Evolutionary conservation across 2,329 filamentous ascomycete genomes (phyloP), one percentile per base, ranked within the genome.

Genomic region (Metarhizium sp.): DNA sequence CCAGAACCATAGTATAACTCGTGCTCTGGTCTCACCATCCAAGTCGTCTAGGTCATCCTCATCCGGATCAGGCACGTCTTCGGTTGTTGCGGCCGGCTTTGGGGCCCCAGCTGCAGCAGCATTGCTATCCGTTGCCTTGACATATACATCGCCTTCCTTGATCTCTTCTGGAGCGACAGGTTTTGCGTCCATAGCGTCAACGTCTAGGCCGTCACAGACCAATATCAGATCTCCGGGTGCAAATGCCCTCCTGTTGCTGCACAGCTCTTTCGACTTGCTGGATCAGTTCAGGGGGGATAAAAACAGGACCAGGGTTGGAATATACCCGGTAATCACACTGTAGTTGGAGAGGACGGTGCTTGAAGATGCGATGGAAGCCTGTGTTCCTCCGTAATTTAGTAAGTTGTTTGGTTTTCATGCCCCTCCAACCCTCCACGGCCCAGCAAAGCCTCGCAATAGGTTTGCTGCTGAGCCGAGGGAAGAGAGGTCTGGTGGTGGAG

Each of bases 1-100:
- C 34, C 10, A 30, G 32, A n/a, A 11, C 7, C n/a, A 14, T 43
- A 30, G 13, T 40, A 14, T 5, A 30, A 30, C 25, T 7, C 20
- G 8, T 30, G 11, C 14, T 29, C 6, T 13, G 20, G 18, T 16
- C 75, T 62, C 71, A 90, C 89, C 90, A 72, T 99, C 94, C 48
- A 99, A 76, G 65, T 97, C 94, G 66, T 96, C 89, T 20, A 94
- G 75, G 62, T 94, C 89, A 70, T 94, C 94, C 71, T 95, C 92
- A 61, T 97, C 92, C 6, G 92, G 92, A 65, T 96, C 92, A 20
- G 91, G 86, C 16, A 87, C 84, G 61, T 87, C 80, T 25, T 79
- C 81, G 25, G 69, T 38, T 18, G 3, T 48, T 29, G 20, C 48
- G 3, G 52, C 45, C 4, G 45, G 54, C 42, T 36, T 43, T 18